Percentiles rank a stretch among this genome's conserved stretches.
Conservation (phyloP, 2,329 filamentous ascomycete species). For the Xylariaceae sp. region DNA sequence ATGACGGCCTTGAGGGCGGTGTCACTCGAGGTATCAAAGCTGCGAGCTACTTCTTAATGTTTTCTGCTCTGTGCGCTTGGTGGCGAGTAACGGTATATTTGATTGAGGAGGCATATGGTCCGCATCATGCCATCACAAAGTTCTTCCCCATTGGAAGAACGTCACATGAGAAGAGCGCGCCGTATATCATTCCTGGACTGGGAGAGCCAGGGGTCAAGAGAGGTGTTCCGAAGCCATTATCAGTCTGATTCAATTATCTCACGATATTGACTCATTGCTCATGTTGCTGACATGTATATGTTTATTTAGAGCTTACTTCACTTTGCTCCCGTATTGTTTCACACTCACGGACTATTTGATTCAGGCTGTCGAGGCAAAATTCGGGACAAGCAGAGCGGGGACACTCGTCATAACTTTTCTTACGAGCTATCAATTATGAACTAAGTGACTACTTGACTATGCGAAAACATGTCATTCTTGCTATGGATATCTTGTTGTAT, state of each 20-base stretch:
- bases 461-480: no score
- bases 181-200: conserved; percentile 9
- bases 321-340: no score
- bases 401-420: no score
- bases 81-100: conserved; percentile 11
- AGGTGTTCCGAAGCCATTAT: conserved; percentile 12
- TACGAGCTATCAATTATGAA: no score
- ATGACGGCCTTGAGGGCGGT: conserved; percentile 12
- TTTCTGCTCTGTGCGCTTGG: conserved; percentile 9
- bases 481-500: no score
- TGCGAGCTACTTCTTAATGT: conserved; percentile 12
- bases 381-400: no score
- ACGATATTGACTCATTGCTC: no score
- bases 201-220: conserved; percentile 15
- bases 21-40: conserved; percentile 13
- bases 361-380: no score
- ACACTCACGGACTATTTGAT: no score
- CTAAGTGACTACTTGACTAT: no score
- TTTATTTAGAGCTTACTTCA: no score
- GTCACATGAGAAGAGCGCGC: conserved; percentile 8
- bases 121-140: conserved; percentile 6
- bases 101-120: conserved; percentile 11
- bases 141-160: conserved; percentile 13
- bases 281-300: no score
- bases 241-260: background rate